Conservation (phyloP, 805 yeast species). For the Clavispora phyllophila region DNA sequence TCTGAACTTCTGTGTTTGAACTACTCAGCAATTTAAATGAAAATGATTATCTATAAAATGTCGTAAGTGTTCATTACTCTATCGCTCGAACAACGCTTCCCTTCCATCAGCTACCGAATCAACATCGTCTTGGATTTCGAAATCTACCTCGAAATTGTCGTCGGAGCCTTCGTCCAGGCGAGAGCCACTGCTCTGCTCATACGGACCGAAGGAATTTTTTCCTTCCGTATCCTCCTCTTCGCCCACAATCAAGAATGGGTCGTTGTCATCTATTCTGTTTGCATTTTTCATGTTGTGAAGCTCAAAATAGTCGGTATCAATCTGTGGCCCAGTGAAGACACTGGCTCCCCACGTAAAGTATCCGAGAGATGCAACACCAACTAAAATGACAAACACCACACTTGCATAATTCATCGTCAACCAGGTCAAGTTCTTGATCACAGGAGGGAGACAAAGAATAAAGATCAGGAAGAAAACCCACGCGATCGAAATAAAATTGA, state of each 20-base stretch:
- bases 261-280: slow-evolving; percentile 3
- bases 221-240: slow-evolving; percentile 6
- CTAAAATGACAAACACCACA: slow-evolving; percentile 50
- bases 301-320: slow-evolving; percentile 42
- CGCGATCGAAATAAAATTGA: slow-evolving; percentile 52
- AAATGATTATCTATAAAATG: not conserved
- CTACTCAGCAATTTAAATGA: too few species aligned
- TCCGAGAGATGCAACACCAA: slow-evolving; percentile 44
- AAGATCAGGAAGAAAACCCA: slow-evolving; percentile 59
- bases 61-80: not conserved
- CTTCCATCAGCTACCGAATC: not conserved
- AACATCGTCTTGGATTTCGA: not conserved
- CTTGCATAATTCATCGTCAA: slow-evolving; percentile 57
- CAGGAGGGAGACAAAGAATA: slow-evolving; percentile 68
- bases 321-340: slow-evolving; percentile 60
- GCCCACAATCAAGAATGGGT: slow-evolving; percentile 7
- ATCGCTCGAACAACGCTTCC: not conserved
- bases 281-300: slow-evolving; percentile 26
- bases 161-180: not conserved
- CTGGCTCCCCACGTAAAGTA: slow-evolving; percentile 59
- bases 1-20: too few species aligned
- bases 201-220: not conserved
- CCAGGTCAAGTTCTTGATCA: slow-evolving; percentile 39
- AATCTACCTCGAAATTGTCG: not conserved
- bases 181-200: not conserved